Base-by-base conservation (phyloP, 148 eudicot genomes). In the Amaranthus hypochondriacus region DNA sequence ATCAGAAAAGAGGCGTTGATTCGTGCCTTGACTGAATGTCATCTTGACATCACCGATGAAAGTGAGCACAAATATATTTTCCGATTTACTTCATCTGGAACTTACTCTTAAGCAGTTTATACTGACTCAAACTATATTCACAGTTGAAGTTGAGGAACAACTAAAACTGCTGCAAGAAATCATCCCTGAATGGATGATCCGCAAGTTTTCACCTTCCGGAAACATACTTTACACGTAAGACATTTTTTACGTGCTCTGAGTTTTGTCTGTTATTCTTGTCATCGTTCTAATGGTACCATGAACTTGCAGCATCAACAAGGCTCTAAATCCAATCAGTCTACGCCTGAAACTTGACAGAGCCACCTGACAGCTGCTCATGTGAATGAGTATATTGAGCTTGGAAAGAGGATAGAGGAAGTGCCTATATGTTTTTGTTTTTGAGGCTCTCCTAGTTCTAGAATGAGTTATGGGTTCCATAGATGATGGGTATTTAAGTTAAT, bases 61-160 rank as follows among this genome's bases (percentile, higher is more conserved):
- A 80, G 98, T 94, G 84, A 84, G 79, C 57, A 57, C 21, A 10
- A 69, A 9, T 21, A 28, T 10, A 39, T 56, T 7, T 52, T 70
- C 55, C 21, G 15, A n/a, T 3, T 62, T 21, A 4, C 15, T 21
- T 11, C 9, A 44, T 4, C 4, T 68, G 54, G 46, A 51, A 3
- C 56, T 43, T 69, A 14, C 3, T 57, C 8, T 66, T 53, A 9
- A 51, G 14, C 72, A 42, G 54, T 64, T 69, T 49, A 62, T 46
- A 15, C 82, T 79, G 72, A 71, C 56, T 18, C 71, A 54, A 55
- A 48, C 21, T 76, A 6, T 66, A 47, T 60, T 66, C 12, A 64
- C 86, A 94, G 97, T 84, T 72, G 98, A 94, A 86, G 86, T 91
- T 57, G 96, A 88, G 83, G 87, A 86, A 63, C 97, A 89, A 69